phyloP scores from a whole-genome alignment of 1,139 yeast genomes.

The Kazachstania sp. region DNA sequence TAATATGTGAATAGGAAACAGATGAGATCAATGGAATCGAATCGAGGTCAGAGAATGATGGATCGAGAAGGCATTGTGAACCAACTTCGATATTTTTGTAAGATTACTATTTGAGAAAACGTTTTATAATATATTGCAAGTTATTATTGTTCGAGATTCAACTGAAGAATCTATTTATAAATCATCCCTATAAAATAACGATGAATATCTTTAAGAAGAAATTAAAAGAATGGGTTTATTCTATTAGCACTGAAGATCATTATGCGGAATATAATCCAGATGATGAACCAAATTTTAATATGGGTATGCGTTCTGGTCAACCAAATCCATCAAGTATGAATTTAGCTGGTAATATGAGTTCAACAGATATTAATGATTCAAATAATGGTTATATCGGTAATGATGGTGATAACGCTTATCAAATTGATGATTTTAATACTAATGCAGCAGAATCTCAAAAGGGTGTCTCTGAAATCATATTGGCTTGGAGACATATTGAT shows the following conservation, averaged over 20 bases:
- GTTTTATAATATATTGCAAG: no score
- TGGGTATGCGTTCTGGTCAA: constrained; percentile 19
- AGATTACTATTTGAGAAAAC: no score
- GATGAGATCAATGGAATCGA: no score
- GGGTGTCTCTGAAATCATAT: constrained; percentile 54
- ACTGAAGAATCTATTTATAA: no score
- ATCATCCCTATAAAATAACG: no score
- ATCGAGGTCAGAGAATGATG: no score
- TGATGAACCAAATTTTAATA: constrained; percentile 22
- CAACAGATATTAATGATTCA: constrained; percentile 12
- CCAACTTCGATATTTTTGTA: no score
- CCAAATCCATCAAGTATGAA: constrained; percentile 12
- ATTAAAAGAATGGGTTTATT: constrained; percentile 51
- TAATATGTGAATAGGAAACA: no score
- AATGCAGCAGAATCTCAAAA: constrained; percentile 30
- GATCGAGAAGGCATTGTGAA: no score
- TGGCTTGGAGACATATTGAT: constrained; percentile 66
- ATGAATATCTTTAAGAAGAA: constrained; percentile 34
- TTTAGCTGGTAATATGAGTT: constrained; percentile 8
- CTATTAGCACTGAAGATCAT: constrained; percentile 56
- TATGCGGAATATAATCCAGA: constrained; percentile 58
- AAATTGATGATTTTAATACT: constrained; percentile 9
- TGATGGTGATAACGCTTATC: constrained; percentile 1
- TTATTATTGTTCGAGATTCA: no score
- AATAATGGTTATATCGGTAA: constrained; percentile 6